A percentile compares a stretch with the other conserved stretches of the same genome.
phyloP scores from a whole-genome alignment of 2,329 filamentous ascomycete genomes.

The Hypoxylon sp. region DNA sequence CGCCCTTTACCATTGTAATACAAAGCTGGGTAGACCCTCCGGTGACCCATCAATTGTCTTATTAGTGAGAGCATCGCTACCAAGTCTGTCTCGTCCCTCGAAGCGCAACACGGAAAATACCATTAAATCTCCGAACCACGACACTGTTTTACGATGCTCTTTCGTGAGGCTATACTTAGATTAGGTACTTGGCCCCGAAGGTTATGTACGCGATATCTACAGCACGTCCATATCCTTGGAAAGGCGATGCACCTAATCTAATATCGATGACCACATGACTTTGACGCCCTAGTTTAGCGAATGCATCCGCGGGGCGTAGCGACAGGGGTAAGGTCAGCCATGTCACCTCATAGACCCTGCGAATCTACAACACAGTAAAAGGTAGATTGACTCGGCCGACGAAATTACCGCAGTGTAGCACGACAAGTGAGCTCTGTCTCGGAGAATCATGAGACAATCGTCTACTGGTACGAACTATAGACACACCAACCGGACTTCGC shows the following conservation, averaged over 20 bases:
- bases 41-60: conserved; percentile 1
- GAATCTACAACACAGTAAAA: conserved; percentile 4
- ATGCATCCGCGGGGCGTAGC: conserved; percentile 38
- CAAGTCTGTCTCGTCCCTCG: conserved; percentile 18
- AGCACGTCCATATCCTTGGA: conserved; percentile 21
- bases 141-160: conserved; percentile 18
- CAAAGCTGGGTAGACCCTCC: conserved; percentile 13
- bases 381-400: conserved; percentile 9
- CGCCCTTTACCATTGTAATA: conserved; percentile 7
- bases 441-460: conserved; percentile 25
- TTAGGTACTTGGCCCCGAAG: conserved; percentile 2
- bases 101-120: conserved; percentile 20
- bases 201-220: conserved; percentile 9
- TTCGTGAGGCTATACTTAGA: conserved; percentile 20
- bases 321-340: conserved; percentile 16
- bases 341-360: conserved; percentile 5
- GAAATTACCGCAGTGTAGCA: conserved; percentile 20
- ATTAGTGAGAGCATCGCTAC: conserved; percentile 30
- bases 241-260: conserved; percentile 14
- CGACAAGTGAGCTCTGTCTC: conserved; percentile 24
- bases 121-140: conserved; percentile 40
- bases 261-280: conserved; percentile 40
- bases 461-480: conserved; percentile 9
- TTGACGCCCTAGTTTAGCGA: conserved; percentile 26
- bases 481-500: conserved; percentile 7